Evolutionary conservation across 2,329 filamentous ascomycete genomes (phyloP).

Genomic region (Coniella lustricola): DNA sequence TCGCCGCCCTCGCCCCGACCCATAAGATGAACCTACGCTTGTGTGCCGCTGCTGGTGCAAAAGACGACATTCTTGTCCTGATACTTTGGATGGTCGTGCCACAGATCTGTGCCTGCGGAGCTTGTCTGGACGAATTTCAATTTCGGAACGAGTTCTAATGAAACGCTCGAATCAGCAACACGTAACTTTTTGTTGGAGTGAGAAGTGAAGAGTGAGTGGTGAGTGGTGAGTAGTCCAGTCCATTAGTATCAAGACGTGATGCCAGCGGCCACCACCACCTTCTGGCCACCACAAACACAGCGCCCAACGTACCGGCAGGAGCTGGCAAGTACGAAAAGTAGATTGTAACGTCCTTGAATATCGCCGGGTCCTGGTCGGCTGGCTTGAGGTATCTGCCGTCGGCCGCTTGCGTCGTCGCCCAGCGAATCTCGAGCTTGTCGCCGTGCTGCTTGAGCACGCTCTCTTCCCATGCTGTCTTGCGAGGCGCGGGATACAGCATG

Average conservation of each 20-base stretch:
- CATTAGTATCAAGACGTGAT: too few relatives aligned
- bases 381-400: constrained; percentile 17
- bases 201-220: too few relatives aligned
- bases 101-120: constrained; percentile 33
- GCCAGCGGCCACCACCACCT: not conserved
- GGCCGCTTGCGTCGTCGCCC: constrained; percentile 19
- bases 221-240: too few relatives aligned
- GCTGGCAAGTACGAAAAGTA: constrained; percentile 27
- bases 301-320: constrained; percentile 6
- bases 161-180: not conserved
- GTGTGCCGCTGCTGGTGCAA: constrained; percentile 29
- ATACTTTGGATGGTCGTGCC: constrained; percentile 26
- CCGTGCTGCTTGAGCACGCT: not conserved
- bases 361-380: constrained; percentile 22
- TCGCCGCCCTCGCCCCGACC: too few relatives aligned
- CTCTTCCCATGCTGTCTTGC: constrained; percentile 9
- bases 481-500: constrained; percentile 1
- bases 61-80: constrained; percentile 26
- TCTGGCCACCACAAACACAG: not conserved
- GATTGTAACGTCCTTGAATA: constrained; percentile 31
- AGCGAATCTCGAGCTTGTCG: constrained; percentile 25
- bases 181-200: too few relatives aligned
- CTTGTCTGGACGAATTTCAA: constrained; percentile 33
- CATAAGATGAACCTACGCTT: constrained; percentile 26
- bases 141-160: constrained; percentile 22